These are phyloP conservation scores for Tetragonia tetragonoides DNA, from an alignment of 148 eudicot species.

Conservation along the genomic window DNA sequence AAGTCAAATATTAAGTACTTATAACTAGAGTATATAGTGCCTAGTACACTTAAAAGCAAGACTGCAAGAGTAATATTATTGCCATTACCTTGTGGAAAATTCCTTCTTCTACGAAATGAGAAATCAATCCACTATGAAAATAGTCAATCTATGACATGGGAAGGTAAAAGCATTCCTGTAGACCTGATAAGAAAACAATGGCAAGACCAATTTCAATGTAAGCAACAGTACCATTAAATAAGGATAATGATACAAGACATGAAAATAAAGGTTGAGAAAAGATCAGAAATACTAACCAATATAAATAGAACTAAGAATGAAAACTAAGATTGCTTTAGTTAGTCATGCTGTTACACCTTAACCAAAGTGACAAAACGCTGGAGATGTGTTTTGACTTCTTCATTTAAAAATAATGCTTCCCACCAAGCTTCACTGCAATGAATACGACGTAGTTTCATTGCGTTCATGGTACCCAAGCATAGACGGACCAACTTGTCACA, in stretches of 20 bases:
- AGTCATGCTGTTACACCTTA: neutral
- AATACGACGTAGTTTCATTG: constrained; percentile 10
- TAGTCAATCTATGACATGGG: neutral
- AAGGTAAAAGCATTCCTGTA: neutral
- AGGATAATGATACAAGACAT: neutral
- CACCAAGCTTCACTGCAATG: constrained; percentile 24
- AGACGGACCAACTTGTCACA: constrained; percentile 17
- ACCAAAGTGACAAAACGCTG: constrained; percentile 16
- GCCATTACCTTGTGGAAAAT: no score
- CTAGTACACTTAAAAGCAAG: no score
- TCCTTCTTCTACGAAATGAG: no score
- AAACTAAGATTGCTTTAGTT: neutral
- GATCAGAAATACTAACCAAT: neutral
- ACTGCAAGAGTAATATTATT: no score
- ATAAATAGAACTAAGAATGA: neutral
- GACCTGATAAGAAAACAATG: neutral
- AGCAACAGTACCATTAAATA: neutral
- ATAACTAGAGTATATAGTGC: no score
- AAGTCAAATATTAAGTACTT: no score
- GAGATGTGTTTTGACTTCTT: constrained; percentile 18
- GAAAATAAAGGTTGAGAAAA: neutral
- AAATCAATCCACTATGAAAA: no score
- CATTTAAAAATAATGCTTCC: constrained; percentile 5
- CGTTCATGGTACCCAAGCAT: constrained; percentile 9
- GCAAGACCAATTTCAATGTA: neutral